phyloP scores from a whole-genome alignment of 2,329 filamentous ascomycete genomes.

The Botryotinia narcissicola region DNA sequence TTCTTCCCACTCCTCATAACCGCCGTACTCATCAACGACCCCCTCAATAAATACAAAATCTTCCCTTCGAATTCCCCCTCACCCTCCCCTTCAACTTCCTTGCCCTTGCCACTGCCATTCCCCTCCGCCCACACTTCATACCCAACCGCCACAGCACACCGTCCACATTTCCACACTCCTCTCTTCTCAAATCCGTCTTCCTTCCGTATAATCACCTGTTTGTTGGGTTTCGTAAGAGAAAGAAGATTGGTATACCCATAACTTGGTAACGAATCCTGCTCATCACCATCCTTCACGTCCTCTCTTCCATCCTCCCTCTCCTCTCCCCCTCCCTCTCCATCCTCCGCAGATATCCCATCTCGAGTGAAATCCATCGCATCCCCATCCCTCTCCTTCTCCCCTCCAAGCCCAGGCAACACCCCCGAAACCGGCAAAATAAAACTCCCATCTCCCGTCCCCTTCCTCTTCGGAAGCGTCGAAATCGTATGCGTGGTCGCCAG shows the following conservation, averaged over 20 bases:
- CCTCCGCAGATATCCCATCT: background rate
- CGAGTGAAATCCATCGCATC: background rate
- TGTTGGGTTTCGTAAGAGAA: background rate
- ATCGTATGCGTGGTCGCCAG: background rate
- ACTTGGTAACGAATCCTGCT: background rate
- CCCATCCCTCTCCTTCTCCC: background rate
- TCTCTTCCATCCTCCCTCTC: background rate
- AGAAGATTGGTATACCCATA: background rate
- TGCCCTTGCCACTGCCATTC: background rate
- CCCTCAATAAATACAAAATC: background rate
- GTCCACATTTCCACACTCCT: background rate
- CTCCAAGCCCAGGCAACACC: background rate
- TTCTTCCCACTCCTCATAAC: constrained; percentile 59
- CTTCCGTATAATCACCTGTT: background rate
- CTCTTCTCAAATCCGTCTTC: constrained; percentile 11
- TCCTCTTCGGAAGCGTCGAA: background rate
- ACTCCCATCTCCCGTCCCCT: background rate
- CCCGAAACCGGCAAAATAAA: background rate
- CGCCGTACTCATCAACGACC: constrained; percentile 17
- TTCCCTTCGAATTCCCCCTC: background rate
- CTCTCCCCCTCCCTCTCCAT: background rate
- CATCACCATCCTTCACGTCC: background rate
- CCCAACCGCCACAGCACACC: constrained; percentile 1
- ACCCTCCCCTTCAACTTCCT: background rate
- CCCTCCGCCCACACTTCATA: background rate